Conservation (phyloP, 148 eudicot genomes). For the Rhododendron kiyosumense region DNA sequence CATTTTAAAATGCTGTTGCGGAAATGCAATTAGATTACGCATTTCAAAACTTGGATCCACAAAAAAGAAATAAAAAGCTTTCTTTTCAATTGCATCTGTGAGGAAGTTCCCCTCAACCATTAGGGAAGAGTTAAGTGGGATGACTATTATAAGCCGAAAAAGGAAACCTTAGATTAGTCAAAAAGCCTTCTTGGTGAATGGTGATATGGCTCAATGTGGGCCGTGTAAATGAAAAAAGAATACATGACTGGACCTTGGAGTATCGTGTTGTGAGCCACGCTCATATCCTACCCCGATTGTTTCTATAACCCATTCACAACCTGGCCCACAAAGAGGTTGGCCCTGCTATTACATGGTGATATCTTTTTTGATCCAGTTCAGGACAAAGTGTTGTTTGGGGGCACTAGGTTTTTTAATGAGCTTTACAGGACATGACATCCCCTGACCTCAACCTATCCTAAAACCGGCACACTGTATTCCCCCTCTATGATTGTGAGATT, state of each 20-base stretch:
- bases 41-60: background rate
- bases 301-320: background rate
- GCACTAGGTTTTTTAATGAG: background rate
- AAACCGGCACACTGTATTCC: background rate
- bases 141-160: background rate
- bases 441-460: background rate
- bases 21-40: background rate
- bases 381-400: background rate
- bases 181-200: background rate
- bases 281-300: background rate
- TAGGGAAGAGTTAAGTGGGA: background rate
- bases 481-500: background rate
- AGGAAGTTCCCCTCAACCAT: background rate
- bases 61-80: background rate
- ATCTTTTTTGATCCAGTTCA: background rate
- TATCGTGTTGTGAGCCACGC: background rate
- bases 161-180: background rate
- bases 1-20: background rate
- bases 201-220: background rate
- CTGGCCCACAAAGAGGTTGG: background rate
- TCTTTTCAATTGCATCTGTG: background rate
- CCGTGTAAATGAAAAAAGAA: background rate
- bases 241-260: background rate
- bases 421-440: background rate
- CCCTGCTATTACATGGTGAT: background rate